Percentiles rank a stretch among this genome's conserved stretches.
Conservation (phyloP, 257 asterid species). For the Verbascum thapsus region DNA sequence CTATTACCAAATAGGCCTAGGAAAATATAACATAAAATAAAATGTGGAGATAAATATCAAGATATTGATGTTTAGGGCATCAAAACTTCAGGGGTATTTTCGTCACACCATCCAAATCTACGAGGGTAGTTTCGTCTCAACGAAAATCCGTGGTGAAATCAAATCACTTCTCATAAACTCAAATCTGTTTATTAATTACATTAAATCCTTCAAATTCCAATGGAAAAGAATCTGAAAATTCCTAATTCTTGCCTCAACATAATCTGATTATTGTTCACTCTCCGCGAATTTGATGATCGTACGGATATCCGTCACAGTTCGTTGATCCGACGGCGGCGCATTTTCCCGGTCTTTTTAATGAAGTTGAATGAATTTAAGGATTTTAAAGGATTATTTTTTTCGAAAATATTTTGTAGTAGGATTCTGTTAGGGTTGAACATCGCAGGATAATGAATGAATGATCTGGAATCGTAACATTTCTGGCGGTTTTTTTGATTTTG, state of each 20-base stretch:
- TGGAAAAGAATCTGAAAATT: slow-evolving; percentile 4
- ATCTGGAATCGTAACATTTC: slow-evolving; percentile 19
- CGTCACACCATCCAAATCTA: slow-evolving; percentile 1
- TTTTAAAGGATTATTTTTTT: too few relatives aligned
- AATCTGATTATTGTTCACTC: neutral
- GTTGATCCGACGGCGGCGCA: slow-evolving; percentile 28
- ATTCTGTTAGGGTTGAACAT: slow-evolving; percentile 24
- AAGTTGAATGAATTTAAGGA: slow-evolving; percentile 13
- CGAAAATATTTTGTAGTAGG: slow-evolving; percentile 5
- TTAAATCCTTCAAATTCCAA: slow-evolving; percentile 10
- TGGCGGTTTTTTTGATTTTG: neutral
- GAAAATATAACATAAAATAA: too few relatives aligned
- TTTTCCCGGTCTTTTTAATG: slow-evolving; percentile 26
- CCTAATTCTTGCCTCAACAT: neutral
- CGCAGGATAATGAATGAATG: slow-evolving; percentile 10
- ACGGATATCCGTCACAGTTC: slow-evolving; percentile 16
- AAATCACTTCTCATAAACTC: slow-evolving; percentile 23
- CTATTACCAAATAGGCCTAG: neutral
- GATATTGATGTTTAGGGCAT: slow-evolving; percentile 25
- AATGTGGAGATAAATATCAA: slow-evolving; percentile 12
- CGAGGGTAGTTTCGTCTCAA: slow-evolving; percentile 35
- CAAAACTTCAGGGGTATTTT: slow-evolving; percentile 13
- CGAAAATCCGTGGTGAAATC: slow-evolving; percentile 30
- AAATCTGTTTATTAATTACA: slow-evolving; percentile 7
- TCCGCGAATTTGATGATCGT: slow-evolving; percentile 14